Conservation (phyloP, 1,284 basidiomycete species). For the Boletus smithii region DNA sequence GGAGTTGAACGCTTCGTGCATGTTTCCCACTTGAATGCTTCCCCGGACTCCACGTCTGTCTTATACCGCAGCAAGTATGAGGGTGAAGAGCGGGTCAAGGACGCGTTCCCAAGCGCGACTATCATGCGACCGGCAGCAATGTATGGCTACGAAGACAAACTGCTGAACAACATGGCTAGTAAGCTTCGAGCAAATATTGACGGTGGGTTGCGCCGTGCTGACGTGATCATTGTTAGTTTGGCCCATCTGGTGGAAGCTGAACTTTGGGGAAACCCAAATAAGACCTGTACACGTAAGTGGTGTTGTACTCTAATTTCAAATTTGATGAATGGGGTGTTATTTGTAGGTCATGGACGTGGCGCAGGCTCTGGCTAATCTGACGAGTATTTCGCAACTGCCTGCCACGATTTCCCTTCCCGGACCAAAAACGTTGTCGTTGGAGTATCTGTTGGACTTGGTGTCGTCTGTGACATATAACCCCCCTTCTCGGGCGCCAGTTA, state of each 20-base stretch:
- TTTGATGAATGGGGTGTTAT: slow-evolving; percentile 20
- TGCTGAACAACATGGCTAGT: slow-evolving; percentile 92
- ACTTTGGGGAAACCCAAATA: slow-evolving; percentile 81
- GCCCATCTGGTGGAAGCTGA: slow-evolving; percentile 95
- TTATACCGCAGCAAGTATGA: slow-evolving; percentile 90
- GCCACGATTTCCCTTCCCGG: slow-evolving; percentile 85
- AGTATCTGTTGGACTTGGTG: slow-evolving; percentile 83
- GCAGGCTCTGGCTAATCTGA: slow-evolving; percentile 82
- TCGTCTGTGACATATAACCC: slow-evolving; percentile 78
- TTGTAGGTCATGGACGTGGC: slow-evolving; percentile 88
- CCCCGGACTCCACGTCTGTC: slow-evolving; percentile 71
- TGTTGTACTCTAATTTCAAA: slow-evolving; percentile 4
- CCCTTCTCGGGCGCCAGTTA: slow-evolving; percentile 61
- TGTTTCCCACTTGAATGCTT: slow-evolving; percentile 94
- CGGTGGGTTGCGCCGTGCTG: slow-evolving; percentile 10
- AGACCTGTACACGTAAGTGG: slow-evolving; percentile 85
- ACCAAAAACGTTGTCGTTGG: slow-evolving; percentile 82
- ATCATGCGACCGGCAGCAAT: slow-evolving; percentile 85
- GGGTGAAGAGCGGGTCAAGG: slow-evolving; percentile 86
- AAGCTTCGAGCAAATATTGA: slow-evolving; percentile 34
- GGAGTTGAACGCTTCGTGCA: slow-evolving; percentile 90
- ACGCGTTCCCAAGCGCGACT: slow-evolving; percentile 84
- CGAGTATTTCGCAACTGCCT: slow-evolving; percentile 57
- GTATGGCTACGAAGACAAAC: slow-evolving; percentile 94
- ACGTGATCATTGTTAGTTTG: slow-evolving; percentile 50